Evolutionary conservation across 176 grass and related monocot species (phyloP), one percentile per base, ranked within the genome.

Genomic region (Thalia dealbata): DNA sequence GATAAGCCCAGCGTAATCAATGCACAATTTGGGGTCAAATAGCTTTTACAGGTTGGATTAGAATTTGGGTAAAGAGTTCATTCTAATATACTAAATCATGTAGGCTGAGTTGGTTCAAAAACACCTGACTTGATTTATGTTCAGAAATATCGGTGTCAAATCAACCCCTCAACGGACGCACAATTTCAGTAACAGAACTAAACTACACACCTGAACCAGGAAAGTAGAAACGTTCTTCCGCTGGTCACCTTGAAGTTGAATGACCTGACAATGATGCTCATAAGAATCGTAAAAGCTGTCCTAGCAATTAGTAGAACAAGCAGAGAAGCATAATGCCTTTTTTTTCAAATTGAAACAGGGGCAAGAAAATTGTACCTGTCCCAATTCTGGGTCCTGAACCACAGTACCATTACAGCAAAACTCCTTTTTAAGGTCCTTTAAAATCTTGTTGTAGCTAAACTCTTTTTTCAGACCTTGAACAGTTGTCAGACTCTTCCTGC

Each of bases 381-480:
- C 90, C 89, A 99, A 84, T 65, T 99, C 90, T 80, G 95, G 76
- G 85, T 99, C 95, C 83, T 99, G 87, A 61, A 99, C 95, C 50
- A 99, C 95, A 44, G 87, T 99, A 82, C 95, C 95, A 88, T 99
- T 99, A 88, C 95, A 99, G 80, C 95, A 99, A 38, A 99, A 99
- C 71, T 99, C 95, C 77, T 93, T 99, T 75, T 97, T 97, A 6
- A 97, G 87, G 68, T 97, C 93, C 81, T 97, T 97, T 11, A 97
- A 85, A 72, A 97, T 97, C 88, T 93, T 97, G 83, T 50, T 97
- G 81, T 97, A 97, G 73, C 89, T 92, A 61, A 84, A 97, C 35
- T 97, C 87, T 74, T 97, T 97, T 70, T 88, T 92, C 48, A 99
- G 81, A 30, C 95, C 95, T 70, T 99, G 95, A 22, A 99, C 95